Evolutionary conservation across 805 yeast genomes (phyloP), one percentile per base, ranked within the genome.

Genomic region (Saturnispora halmiae): DNA sequence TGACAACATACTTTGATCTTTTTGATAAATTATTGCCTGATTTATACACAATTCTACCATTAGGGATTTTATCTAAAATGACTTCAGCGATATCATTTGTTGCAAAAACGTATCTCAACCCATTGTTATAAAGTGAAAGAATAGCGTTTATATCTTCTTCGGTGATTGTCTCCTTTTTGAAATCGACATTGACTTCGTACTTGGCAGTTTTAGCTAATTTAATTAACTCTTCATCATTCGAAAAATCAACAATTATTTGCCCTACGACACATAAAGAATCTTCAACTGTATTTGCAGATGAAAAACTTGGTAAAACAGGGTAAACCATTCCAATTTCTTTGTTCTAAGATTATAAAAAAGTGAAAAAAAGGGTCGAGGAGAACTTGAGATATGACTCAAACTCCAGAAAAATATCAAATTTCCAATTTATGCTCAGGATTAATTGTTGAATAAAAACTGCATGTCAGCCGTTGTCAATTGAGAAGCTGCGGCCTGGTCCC

Each of bases 391-490:
- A 25, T 18, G 22, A 26, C 31, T 32, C 28, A 38, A 34, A 9
- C 4, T 8, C n/a, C n/a, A n/a, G n/a, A n/a, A n/a, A n/a, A n/a
- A n/a, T n/a, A n/a, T n/a, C n/a, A n/a, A n/a, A n/a, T n/a, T n/a
- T n/a, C n/a, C n/a, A n/a, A n/a, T n/a, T n/a, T 24, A 19, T 24
- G 31, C 18, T 18, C 15, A 34, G 6, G 19, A 19, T 11, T 48
- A 90, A 53, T 85, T 87, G 69, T 77, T 82, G 62, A 92, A 92
- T 65, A 92, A 72, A 61, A 92, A 92, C 61, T 92, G 96, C 65
- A 92, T 72, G 59, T 92, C 99, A 29, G 85, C 94, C 0, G 96
- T 94, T 0, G 96, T 87, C 47, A 92, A 68, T 46, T 88, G 68
- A 55, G 73, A 87, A 34, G 92, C 81, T 1, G 98, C 97, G 11